These are phyloP conservation scores for Botrytis fabae DNA, from an alignment of 2,329 filamentous ascomycete species.

Conservation along the genomic window DNA sequence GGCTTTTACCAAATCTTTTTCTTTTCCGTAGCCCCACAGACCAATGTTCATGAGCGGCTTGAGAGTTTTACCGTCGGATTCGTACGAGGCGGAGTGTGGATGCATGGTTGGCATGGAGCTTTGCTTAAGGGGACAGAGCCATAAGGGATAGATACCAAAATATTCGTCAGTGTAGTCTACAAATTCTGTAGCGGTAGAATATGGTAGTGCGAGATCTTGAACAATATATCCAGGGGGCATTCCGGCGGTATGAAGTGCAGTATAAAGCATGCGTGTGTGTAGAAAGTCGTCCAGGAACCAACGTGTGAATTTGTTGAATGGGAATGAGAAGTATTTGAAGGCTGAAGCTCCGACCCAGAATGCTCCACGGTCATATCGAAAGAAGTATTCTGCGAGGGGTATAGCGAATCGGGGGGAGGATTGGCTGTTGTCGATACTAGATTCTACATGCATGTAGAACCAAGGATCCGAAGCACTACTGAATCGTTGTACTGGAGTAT, in stretches of 20 bases:
- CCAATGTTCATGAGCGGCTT: slow-evolving; percentile 61
- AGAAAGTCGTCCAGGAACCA: slow-evolving; percentile 61
- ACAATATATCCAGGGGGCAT: slow-evolving; percentile 58
- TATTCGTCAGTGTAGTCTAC: slow-evolving; percentile 51
- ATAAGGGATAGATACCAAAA: slow-evolving; percentile 55
- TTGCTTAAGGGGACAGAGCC: slow-evolving; percentile 56
- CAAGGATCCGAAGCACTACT: slow-evolving; percentile 58
- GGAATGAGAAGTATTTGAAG: slow-evolving; percentile 60
- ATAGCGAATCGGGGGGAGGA: slow-evolving; percentile 43
- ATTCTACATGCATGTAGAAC: slow-evolving; percentile 63
- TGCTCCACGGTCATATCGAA: slow-evolving; percentile 62
- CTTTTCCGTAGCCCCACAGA: slow-evolving; percentile 83
- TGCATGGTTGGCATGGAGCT: slow-evolving; percentile 40
- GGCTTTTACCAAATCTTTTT: slow-evolving; percentile 61
- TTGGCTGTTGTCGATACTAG: slow-evolving; percentile 31
- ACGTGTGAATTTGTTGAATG: slow-evolving; percentile 60
- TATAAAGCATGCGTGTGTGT: slow-evolving; percentile 62
- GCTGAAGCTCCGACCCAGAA: slow-evolving; percentile 65
- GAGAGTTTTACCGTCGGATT: slow-evolving; percentile 36
- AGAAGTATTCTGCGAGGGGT: slow-evolving; percentile 55
- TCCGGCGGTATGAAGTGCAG: slow-evolving; percentile 60
- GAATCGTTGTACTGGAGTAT: slow-evolving; percentile 46
- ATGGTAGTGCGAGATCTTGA: slow-evolving; percentile 62
- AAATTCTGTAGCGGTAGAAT: slow-evolving; percentile 51
- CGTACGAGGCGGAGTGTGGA: slow-evolving; percentile 34